Evolutionary conservation across 2,329 filamentous ascomycete species (phyloP), one percentile per base, ranked within the genome.

Genomic region (Phialocephala subalpina): DNA sequence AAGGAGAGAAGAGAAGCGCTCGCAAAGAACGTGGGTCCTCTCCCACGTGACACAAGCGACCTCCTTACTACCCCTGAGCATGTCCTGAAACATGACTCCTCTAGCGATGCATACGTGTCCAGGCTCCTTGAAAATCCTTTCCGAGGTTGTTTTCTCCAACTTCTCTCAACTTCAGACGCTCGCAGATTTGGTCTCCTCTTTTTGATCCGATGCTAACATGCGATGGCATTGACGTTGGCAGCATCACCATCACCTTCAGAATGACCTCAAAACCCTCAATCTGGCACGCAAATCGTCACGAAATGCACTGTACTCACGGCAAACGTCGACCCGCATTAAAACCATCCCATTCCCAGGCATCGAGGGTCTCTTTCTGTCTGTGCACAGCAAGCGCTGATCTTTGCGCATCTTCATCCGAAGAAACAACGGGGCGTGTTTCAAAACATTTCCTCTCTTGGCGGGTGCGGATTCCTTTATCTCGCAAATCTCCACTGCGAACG

Each of bases 381-480:
- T 49, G 45, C 45, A 22, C 20, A 9, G n/a, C 12, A 49, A 20
- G 45, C 45, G 45, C 18, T 49, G 45, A 49, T 49, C 45, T 20
- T 49, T 18, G 20, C 53, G 20, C 27, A 49, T 49, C 45, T 20
- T 49, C 45, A 12, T 62, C 36, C 27, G 35, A 62, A 62, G 35
- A 56, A 62, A 55, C n/a, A 56, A 55, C 49, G 60, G 59, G 22
- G 35, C 42, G 20, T 55, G 60, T 62, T 62, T 62, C 60, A 56
- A 35, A 29, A 29, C 60, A 40, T 53, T 33, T 36, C 60, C 36
- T 22, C 22, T n/a, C 47, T 40, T 20, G 38, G 58, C 45, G 12
- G 45, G 27, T 49, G 14, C 14, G 27, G 12, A 40, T 38, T 20
- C 33, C n/a, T 18, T 53, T 61, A 42, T 55, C 56, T 53, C 55